Evolutionary conservation across 306 rosid genomes (phyloP), one percentile per base, ranked within the genome.

Genomic region (Carpinus fangiana): DNA sequence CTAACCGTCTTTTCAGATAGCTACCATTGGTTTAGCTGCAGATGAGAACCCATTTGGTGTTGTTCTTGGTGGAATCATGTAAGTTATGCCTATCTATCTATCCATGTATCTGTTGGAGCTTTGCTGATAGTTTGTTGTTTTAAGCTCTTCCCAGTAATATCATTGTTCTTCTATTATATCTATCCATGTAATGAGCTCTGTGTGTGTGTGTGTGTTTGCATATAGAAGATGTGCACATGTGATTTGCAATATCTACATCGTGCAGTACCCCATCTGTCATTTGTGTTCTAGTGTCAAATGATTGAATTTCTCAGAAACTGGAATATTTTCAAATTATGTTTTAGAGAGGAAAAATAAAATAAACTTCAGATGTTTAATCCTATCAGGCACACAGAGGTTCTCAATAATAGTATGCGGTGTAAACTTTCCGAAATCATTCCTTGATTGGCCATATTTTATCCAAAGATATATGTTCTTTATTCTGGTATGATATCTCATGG

Each of bases 21-120:
- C 98, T 23, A 94, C 97, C 55, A 90, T 92, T 74, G 97, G 97
- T 72, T 89, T 94, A 84, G 98, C 98, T 71, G 98, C 98, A 59
- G 97, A 92, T 77, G 97, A 92, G 81, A 89, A 90, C 74, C 97
- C 98, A 50, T 56, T 90, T 73, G 98, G 98, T 46, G 97, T 94
- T 16, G 97, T 94, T 77, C 92, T 94, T 75, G 98, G 98, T 70
- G 98, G 98, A 79, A 94, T 94, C 80, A 38, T 92, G 98, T 94
- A 88, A 84, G 92, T 83, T 75, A 48, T 76, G 68, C 61, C 77
- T 74, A 23, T 41, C 65, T 23, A 54, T 74, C 21, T 56, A 23
- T 74, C 73, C 72, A 56, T 72, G 68, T 76, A 13, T 74, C 36
- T 34, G 62, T 68, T 38, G 38, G 59, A 52, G 73, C 62, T 23